A percentile compares a stretch with the other conserved stretches of the same genome.
phyloP scores from a whole-genome alignment of 148 eudicot genomes.

The Chenopodium formosanum region DNA sequence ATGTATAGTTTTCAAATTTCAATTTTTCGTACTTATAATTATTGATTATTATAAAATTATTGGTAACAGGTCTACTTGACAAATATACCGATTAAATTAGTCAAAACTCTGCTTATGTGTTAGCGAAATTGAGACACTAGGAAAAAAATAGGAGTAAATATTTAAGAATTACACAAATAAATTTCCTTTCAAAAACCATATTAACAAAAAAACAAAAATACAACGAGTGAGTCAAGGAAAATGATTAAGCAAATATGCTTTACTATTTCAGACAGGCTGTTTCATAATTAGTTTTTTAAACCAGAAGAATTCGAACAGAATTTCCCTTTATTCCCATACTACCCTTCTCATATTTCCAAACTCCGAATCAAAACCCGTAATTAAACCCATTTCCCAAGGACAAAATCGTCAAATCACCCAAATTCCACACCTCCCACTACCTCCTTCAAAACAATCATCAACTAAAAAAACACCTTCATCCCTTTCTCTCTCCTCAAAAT shows the following conservation, averaged over 20 bases:
- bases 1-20: no score
- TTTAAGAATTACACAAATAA: no score
- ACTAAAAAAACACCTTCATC: background rate
- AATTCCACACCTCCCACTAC: conserved; percentile 1
- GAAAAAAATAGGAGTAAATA: no score
- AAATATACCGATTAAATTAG: no score
- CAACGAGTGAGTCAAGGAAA: background rate
- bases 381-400: background rate
- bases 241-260: background rate
- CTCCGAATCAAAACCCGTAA: background rate
- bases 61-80: no score
- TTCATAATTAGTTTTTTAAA: background rate
- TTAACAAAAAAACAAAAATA: background rate
- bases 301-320: background rate
- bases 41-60: no score
- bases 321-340: background rate
- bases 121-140: no score
- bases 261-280: conserved; percentile 21
- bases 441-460: background rate
- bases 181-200: no score
- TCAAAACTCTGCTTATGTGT: no score
- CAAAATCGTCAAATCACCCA: background rate
- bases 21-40: no score
- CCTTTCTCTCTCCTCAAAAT: background rate
- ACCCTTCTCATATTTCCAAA: background rate